A percentile compares a stretch with the other conserved stretches of the same genome.
phyloP scores from a whole-genome alignment of 768 basidiomycete genomes.

The Dacryopinax primogenitus region DNA sequence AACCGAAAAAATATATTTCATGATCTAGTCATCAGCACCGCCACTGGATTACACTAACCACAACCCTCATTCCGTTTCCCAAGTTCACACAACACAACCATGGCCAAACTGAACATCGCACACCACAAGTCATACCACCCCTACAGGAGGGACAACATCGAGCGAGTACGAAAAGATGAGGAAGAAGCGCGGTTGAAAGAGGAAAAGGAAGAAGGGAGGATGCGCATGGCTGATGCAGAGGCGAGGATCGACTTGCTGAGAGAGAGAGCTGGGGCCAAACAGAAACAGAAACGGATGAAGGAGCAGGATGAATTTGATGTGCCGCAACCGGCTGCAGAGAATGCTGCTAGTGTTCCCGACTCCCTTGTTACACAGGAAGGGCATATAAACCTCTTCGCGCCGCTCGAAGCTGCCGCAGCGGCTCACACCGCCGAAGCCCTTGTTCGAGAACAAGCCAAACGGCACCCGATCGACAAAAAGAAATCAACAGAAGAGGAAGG shows the following conservation, averaged over 20 bases:
- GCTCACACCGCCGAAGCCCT: background rate
- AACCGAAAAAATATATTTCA: too few species aligned
- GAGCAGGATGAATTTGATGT: conserved; percentile 23
- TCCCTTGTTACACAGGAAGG: conserved; percentile 29
- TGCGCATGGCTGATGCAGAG: conserved; percentile 69
- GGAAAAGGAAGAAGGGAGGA: conserved; percentile 54
- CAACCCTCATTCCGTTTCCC: too few species aligned
- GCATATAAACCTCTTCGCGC: conserved; percentile 76
- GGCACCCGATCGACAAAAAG: conserved; percentile 23
- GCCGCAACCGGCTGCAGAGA: background rate
- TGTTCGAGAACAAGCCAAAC: conserved; percentile 23
- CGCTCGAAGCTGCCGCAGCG: conserved; percentile 38
- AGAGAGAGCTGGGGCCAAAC: conserved; percentile 39
- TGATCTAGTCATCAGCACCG: too few species aligned
- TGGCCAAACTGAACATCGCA: conserved; percentile 81
- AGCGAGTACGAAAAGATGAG: conserved; percentile 66
- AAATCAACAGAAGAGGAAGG: conserved; percentile 48
- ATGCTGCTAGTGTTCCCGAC: conserved; percentile 10
- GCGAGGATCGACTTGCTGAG: conserved; percentile 56
- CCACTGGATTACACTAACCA: too few species aligned
- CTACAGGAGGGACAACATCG: conserved; percentile 73
- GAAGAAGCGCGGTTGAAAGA: conserved; percentile 59
- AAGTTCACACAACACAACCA: conserved; percentile 24
- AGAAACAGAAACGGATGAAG: conserved; percentile 12
- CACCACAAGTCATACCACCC: conserved; percentile 88